Evolutionary conservation across 495 filamentous ascomycete species (phyloP).

Genomic region (Lasiosphaeria ovina): DNA sequence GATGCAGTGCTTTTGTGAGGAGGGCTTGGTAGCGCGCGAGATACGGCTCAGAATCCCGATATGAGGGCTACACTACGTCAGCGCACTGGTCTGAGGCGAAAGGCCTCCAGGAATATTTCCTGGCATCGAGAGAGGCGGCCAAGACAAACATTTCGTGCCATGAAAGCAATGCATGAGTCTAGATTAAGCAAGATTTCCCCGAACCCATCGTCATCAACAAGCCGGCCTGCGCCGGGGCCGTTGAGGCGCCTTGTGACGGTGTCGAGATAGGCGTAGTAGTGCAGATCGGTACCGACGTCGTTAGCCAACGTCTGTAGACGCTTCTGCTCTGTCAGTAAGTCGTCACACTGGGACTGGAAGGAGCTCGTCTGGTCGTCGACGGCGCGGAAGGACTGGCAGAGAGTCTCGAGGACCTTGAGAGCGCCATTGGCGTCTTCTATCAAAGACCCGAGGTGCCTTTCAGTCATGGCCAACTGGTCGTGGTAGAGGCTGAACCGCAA

Average conservation of each 20-base stretch:
- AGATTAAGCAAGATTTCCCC: slow-evolving; percentile 80
- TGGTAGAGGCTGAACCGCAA: slow-evolving; percentile 59
- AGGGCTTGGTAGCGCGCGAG: slow-evolving; percentile 88
- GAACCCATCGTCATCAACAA: slow-evolving; percentile 78
- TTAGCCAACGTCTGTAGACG: slow-evolving; percentile 73
- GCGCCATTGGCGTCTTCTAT: slow-evolving; percentile 69
- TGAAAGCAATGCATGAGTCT: slow-evolving; percentile 86
- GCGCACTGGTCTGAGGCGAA: neutral
- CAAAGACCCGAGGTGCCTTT: slow-evolving; percentile 78
- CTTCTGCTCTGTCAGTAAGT: slow-evolving; percentile 73
- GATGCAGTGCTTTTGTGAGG: slow-evolving; percentile 53
- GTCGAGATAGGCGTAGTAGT: slow-evolving; percentile 90
- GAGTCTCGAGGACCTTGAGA: slow-evolving; percentile 66
- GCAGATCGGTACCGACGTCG: slow-evolving; percentile 77
- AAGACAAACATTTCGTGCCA: slow-evolving; percentile 67
- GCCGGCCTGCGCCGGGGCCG: slow-evolving; percentile 81
- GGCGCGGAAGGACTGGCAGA: slow-evolving; percentile 77
- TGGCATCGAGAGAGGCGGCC: neutral
- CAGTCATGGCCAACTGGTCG: slow-evolving; percentile 74
- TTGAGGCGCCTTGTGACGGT: slow-evolving; percentile 86
- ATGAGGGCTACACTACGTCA: slow-evolving; percentile 58
- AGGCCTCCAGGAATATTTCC: too few relatives aligned
- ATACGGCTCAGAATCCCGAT: slow-evolving; percentile 84
- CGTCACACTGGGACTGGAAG: slow-evolving; percentile 89
- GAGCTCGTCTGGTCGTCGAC: slow-evolving; percentile 88